Base-by-base conservation (phyloP, 192 early-diverging fungal species). In the Backusella psychrophila region DNA sequence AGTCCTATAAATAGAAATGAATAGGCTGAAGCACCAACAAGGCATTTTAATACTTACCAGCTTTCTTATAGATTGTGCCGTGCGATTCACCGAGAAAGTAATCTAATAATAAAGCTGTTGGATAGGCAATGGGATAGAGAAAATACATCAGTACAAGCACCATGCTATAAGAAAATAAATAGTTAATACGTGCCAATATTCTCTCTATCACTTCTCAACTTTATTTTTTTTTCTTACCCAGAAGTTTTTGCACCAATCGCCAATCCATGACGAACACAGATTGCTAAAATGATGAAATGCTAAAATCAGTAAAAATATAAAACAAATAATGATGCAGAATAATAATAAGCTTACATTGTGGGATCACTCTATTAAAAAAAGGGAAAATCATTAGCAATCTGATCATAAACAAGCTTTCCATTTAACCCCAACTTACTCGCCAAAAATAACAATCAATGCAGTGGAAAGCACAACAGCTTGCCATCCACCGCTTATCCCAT, bases 381-480 rank as follows among this genome's bases (percentile, higher is more conserved):
- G 6, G 17, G 33, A 36, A 42, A 49, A 31, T 31, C 1, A 71
- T 63, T 39, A 44, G 44, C 34, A 42, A 34, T 5, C 5, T 17
- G 0, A n/a, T 49, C 1, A 69, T 23, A 35, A 46, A 11, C 56
- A 34, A 46, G n/a, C 26, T 33, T 19, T 17, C 46, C 46, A 5
- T 19, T 49, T 19, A 49, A 49, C 17, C 46, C 6, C 46, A 31
- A 83, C 87, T 81, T 85, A 85, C 89, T 99, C 97, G 75, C 97
- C 97, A 88, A 99, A 99, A 34, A 98, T 75, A n/a, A 99, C 93
- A 71, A 99, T 94, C 52, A 96, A 80, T 1, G 88, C 88, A 0
- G 95, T 97, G 2, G 96, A 97, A n/a, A 93, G 87, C 6, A 99
- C 78, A 41, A 99, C 89, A 26, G 96, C 97, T 23, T 88, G 87